Conservation (phyloP, 208 protist species). For the Angomonas deanei region DNA sequence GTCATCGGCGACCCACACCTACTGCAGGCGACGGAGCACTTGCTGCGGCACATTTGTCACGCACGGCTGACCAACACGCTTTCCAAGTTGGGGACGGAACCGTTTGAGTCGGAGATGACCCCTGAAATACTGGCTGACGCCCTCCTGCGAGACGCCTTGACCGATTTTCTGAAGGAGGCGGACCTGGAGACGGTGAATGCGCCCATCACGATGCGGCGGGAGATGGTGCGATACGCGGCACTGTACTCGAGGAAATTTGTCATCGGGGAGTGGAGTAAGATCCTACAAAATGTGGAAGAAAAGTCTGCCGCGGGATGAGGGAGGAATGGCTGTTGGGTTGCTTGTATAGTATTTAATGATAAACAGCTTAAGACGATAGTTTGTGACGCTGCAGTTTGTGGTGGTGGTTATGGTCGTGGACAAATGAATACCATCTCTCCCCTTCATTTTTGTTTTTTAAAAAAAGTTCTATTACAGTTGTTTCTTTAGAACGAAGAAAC, state of each 20-base stretch:
- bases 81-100: conserved; percentile 76
- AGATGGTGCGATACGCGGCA: conserved; percentile 57
- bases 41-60: conserved; percentile 71
- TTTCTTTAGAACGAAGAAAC: too few relatives aligned
- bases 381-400: neutral
- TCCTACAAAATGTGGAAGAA: conserved; percentile 16
- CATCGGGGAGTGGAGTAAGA: conserved; percentile 43
- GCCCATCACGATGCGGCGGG: conserved; percentile 49
- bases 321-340: neutral
- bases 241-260: conserved; percentile 64
- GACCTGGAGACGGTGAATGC: conserved; percentile 47
- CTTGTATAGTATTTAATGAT: neutral
- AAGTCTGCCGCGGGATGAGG: neutral
- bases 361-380: neutral
- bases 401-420: neutral
- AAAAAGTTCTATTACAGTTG: too few relatives aligned
- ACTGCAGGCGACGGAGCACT: conserved; percentile 25
- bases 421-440: too few relatives aligned
- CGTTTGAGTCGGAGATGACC: conserved; percentile 64
- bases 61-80: conserved; percentile 78
- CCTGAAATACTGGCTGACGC: conserved; percentile 57
- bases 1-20: conserved; percentile 53
- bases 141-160: conserved; percentile 70
- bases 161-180: conserved; percentile 82
- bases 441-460: too few relatives aligned